Percentiles rank a stretch among this genome's conserved stretches.
Conservation (phyloP, 2,329 filamentous ascomycete genomes). For the Bipolaris cookei region DNA sequence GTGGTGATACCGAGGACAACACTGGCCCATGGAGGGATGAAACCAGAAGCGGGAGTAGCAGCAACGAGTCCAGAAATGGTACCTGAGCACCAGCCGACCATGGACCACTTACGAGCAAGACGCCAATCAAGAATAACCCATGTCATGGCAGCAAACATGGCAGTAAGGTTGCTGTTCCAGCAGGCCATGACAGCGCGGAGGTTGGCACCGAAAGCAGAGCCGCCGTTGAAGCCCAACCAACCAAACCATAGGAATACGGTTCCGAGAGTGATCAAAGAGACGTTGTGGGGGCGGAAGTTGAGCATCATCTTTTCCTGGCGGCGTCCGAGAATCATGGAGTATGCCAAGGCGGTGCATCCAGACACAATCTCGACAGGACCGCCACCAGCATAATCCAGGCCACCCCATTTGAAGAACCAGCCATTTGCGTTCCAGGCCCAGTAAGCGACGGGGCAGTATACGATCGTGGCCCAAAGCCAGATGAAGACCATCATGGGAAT, state of each 20-base stretch:
- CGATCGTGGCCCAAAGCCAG: constrained; percentile 95
- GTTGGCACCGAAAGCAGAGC: constrained; percentile 92
- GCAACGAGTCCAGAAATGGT: constrained; percentile 86
- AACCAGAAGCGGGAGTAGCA: constrained; percentile 83
- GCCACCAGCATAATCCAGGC: constrained; percentile 94
- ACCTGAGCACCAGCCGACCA: constrained; percentile 91
- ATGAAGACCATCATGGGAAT: constrained; percentile 93
- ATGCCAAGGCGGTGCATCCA: constrained; percentile 89
- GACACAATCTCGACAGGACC: constrained; percentile 97
- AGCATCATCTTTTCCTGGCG: constrained; percentile 99
- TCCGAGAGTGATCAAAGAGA: constrained; percentile 93
- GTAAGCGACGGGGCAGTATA: constrained; percentile 95
- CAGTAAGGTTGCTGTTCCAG: constrained; percentile 96
- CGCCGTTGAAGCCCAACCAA: constrained; percentile 98
- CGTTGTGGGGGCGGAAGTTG: constrained; percentile 99
- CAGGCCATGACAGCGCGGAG: constrained; percentile 93
- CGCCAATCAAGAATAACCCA: constrained; percentile 98
- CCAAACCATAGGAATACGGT: constrained; percentile 98
- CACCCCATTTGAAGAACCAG: constrained; percentile 89
- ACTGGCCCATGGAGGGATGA: constrained; percentile 71
- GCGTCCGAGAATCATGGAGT: constrained; percentile 92
- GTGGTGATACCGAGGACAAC: constrained; percentile 66
- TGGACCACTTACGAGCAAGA: constrained; percentile 91
- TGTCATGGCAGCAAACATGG: constrained; percentile 87
- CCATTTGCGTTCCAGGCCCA: constrained; percentile 97